Conservation (phyloP, 2,329 filamentous ascomycete species). For the Colletotrichum euphorbiae region DNA sequence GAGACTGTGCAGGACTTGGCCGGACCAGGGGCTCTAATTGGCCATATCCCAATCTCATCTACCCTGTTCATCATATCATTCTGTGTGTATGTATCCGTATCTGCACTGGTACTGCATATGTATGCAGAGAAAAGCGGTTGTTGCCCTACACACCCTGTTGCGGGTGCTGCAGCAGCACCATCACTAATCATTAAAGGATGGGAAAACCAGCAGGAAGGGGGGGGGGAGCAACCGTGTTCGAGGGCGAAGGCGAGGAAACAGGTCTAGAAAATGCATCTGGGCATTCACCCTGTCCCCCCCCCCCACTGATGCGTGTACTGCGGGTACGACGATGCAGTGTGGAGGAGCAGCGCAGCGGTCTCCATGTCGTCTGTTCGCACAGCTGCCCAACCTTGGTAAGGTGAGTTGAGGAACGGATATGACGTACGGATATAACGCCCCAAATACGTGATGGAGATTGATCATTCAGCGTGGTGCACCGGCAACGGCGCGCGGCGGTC, state of each 20-base stretch:
- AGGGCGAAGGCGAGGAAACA: background rate
- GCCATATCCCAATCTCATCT: background rate
- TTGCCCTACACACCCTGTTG: background rate
- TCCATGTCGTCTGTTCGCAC: conserved; percentile 29
- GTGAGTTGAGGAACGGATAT: conserved; percentile 21
- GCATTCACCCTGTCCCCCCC: background rate
- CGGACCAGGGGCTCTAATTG: background rate
- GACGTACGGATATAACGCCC: conserved; percentile 15
- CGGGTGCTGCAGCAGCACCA: background rate
- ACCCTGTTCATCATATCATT: background rate
- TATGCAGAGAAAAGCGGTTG: background rate
- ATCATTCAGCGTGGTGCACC: background rate
- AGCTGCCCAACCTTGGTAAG: conserved; percentile 29
- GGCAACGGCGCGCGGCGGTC: background rate
- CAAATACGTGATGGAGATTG: background rate
- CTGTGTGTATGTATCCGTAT: background rate
- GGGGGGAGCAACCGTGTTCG: background rate
- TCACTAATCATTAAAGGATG: conserved; percentile 8
- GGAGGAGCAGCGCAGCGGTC: conserved; percentile 13
- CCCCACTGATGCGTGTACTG: background rate
- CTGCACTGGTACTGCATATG: background rate
- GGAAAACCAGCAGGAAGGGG: background rate
- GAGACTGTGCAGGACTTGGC: background rate
- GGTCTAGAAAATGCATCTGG: background rate
- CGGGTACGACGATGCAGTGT: conserved; percentile 2